A percentile compares a stretch with the other conserved stretches of the same genome.
Conservation (phyloP, 257 asterid species). For the Scutellaria galericulata region DNA sequence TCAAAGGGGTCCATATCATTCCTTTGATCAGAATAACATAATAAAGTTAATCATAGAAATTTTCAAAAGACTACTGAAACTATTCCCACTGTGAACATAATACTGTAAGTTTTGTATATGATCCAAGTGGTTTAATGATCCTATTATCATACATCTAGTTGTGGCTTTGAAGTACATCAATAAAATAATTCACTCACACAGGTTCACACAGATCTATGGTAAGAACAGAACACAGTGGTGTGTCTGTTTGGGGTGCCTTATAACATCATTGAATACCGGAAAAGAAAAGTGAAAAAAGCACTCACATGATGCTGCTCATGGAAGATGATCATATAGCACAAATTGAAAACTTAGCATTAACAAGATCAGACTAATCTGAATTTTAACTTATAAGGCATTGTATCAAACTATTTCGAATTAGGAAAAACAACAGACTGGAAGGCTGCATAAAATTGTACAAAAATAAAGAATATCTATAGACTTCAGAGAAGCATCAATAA, state of each 20-base stretch:
- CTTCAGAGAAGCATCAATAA: background rate
- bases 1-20: background rate
- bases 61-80: background rate
- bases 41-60: background rate
- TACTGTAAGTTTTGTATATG: background rate
- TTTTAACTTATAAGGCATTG: background rate
- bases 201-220: background rate
- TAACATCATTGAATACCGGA: too few species aligned
- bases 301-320: background rate
- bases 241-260: too few species aligned
- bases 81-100: background rate
- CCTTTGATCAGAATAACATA: too few species aligned
- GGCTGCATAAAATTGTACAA: slow-evolving; percentile 1
- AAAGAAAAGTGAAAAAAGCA: too few species aligned
- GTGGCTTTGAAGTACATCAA: background rate
- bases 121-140: background rate
- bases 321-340: background rate
- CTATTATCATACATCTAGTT: background rate
- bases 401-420: slow-evolving; percentile 10
- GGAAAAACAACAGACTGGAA: slow-evolving; percentile 8
- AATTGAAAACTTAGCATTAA: background rate
- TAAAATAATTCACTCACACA: background rate
- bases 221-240: too few species aligned
- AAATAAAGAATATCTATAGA: slow-evolving; percentile 13
- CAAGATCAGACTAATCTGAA: slow-evolving; percentile 8